Base-by-base conservation (phyloP, 176 grass and related monocot genomes). In the Musa acuminata region DNA sequence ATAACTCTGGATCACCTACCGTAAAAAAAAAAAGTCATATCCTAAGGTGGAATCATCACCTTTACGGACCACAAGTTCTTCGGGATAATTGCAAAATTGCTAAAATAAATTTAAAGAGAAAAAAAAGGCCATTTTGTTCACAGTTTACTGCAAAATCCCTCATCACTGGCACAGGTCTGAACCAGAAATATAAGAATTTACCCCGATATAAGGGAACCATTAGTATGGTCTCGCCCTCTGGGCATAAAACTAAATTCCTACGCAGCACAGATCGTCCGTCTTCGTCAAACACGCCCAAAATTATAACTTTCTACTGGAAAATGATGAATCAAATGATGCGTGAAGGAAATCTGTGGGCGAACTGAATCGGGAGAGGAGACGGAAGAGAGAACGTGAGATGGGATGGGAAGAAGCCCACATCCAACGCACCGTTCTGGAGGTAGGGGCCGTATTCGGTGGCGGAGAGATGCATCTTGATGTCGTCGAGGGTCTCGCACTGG, bases 401-500 rank as follows among this genome's bases (percentile, higher is more conserved):
- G 52, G 6, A 1, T 2, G 25, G 5, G 11, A 43, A 48, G 24
- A 20, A 17, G 17, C n/a, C 16, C 12, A 19, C 57, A 35, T 17
- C 17, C 7, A 57, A 57, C 84, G 75, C 81, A 99, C 95, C 95
- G 66, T 99, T 94, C 79, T 99, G 95, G 59, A 99, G 86, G 80
- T 89, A 99, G 53, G 88, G 80, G 9, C 86, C 91, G 78, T 99
- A 99, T 59, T 99, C 95, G 22, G 95, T 99, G 78, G 95, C 91
- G 57, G 95, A 80, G 80, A 99, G 90, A 73, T 94, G 91, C 91
- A 94, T 99, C 95, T 94, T 99, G 79, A 99, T 65, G 85, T 99
- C 95, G 57, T 99, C 95, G 55, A 99, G 88, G 78, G 76, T 91
- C 79, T 99, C 95, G 86, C 95, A 99, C 88, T 91, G 95, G 86